phyloP scores from a whole-genome alignment of 768 basidiomycete species.

The Suillus hirtellus region DNA sequence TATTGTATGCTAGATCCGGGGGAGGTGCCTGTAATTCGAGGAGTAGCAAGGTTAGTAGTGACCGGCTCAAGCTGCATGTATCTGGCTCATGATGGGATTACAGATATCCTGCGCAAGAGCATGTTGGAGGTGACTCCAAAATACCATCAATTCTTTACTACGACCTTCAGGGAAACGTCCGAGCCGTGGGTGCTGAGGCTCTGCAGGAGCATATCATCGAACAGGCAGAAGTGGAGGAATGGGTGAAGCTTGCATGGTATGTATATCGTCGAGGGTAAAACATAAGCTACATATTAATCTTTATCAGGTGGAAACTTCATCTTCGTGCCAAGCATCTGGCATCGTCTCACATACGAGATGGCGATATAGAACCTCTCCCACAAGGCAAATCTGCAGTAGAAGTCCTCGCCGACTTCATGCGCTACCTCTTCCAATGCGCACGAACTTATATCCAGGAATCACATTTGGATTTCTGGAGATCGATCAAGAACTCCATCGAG shows the following conservation, averaged over 20 bases:
- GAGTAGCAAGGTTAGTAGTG: conserved; percentile 29
- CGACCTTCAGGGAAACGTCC: conserved; percentile 38
- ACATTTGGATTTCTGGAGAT: conserved; percentile 33
- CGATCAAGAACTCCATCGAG: conserved; percentile 22
- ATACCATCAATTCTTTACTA: conserved; percentile 52
- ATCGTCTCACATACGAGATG: conserved; percentile 24
- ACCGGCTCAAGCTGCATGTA: not conserved
- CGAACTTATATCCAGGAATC: conserved; percentile 24
- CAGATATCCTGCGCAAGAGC: conserved; percentile 49
- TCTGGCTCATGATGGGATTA: not conserved
- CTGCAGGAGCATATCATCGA: conserved; percentile 35
- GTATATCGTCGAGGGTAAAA: not conserved
- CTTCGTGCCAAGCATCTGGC: conserved; percentile 31
- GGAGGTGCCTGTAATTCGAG: conserved; percentile 29
- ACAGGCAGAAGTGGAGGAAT: conserved; percentile 37
- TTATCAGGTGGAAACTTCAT: conserved; percentile 36
- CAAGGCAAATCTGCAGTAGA: conserved; percentile 19
- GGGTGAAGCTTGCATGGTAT: conserved; percentile 43
- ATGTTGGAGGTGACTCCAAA: conserved; percentile 46
- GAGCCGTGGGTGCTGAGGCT: conserved; percentile 47
- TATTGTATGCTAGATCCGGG: conserved; percentile 39
- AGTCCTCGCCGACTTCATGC: conserved; percentile 30
- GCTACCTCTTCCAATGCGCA: conserved; percentile 27
- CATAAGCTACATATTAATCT: not conserved
- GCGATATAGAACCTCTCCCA: conserved; percentile 28